Evolutionary conservation across 441 rosid species (phyloP), one percentile per base, ranked within the genome.

Genomic region (Syzygium syzygioides): DNA sequence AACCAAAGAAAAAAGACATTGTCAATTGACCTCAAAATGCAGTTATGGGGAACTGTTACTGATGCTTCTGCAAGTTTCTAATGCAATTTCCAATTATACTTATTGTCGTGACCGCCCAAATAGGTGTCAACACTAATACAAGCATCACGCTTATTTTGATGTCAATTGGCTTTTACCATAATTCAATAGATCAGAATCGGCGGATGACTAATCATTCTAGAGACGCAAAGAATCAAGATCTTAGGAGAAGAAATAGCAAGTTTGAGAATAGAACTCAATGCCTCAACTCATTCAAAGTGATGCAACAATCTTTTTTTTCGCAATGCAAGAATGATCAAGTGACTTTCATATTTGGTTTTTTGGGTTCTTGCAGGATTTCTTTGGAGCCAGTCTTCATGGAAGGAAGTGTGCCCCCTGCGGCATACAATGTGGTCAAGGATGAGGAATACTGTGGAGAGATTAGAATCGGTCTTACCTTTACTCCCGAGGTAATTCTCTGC

Each of bases 401-500:
- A 88, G 94, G 96, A 86, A 91, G 28, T 15, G 87, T 94, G 28
- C 94, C 95, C 34, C 93, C 95, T 28, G 86, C 91, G 3, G 90
- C 93, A 28, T 94, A 94, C 93, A 94, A 90, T 87, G 94, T 95
- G 59, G 95, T 93, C 26, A 95, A 94, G 94, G 92, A 95, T 56
- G 91, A 88, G 87, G 93, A 94, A 87, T 94, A 68, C 88, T 54
- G 91, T 48, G 97, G 97, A 71, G 94, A 94, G 94, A 91, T 95
- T 52, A 92, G 90, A 93, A 23, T 95, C 54, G 94, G 95, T 53
- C 92, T 95, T 55, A 92, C 91, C 48, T 95, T 94, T 93, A 94
- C 93, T 66, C 93, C 93, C 6, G 92, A 93, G 94, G 97, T 94
- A 92, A 18, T 84, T 57, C 15, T 60, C 57, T 62, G 83, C 83